These are phyloP conservation scores for Verbascum thapsus DNA, from an alignment of 257 asterid species.

Conservation along the genomic window DNA sequence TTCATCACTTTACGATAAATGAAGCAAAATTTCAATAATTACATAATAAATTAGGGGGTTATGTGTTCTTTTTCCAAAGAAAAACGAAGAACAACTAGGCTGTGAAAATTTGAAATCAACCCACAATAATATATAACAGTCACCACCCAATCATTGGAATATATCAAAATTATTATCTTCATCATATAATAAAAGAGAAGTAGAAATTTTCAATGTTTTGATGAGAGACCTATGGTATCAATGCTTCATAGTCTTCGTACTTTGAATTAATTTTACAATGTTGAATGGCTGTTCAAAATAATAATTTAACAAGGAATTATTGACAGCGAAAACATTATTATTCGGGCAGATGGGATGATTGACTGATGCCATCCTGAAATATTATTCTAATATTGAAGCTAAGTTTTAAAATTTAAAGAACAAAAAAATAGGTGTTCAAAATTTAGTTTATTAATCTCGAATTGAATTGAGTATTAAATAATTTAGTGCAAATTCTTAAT, in stretches of 20 bases:
- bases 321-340: too few species aligned
- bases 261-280: not conserved
- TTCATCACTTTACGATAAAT: too few species aligned
- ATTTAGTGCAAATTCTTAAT: too few species aligned
- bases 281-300: slow-evolving; percentile 12
- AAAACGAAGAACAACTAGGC: not conserved
- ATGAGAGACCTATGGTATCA: too few species aligned
- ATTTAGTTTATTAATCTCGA: too few species aligned
- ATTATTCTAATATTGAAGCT: too few species aligned
- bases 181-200: slow-evolving; percentile 7
- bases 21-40: not conserved
- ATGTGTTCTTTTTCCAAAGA: not conserved
- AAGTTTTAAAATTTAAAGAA: too few species aligned
- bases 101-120: slow-evolving; percentile 25
- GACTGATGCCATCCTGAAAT: too few species aligned
- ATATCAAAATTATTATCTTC: not conserved
- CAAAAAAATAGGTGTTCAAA: too few species aligned
- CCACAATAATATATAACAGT: not conserved
- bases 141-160: slow-evolving; percentile 30
- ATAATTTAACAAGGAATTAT: slow-evolving; percentile 5
- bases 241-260: not conserved
- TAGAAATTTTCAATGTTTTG: not conserved
- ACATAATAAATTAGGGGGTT: too few species aligned
- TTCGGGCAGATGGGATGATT: not conserved
- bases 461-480: too few species aligned